Evolutionary conservation across 2,329 filamentous ascomycete genomes (phyloP).

Genomic region (Hypoxylon sp.): DNA sequence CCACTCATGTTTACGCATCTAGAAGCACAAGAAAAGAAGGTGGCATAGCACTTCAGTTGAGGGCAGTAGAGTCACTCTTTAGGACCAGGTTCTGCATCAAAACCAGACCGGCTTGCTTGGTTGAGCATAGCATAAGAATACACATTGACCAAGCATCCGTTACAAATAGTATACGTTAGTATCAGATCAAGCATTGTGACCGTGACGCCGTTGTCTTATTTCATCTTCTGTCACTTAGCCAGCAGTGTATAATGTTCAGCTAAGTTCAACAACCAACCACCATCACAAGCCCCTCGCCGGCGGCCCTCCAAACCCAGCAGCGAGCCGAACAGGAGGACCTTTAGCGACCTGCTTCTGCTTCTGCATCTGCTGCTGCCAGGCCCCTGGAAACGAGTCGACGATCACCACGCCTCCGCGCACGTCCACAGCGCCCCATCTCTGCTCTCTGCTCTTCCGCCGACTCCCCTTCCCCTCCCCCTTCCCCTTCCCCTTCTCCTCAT

Average conservation of each 20-base stretch:
- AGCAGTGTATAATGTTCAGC: not conserved
- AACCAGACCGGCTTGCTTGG: not conserved
- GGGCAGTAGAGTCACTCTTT: conserved; percentile 8
- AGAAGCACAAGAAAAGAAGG: not conserved
- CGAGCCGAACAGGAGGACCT: conserved; percentile 40
- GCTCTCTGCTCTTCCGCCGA: conserved; percentile 54
- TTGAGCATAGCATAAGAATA: not conserved
- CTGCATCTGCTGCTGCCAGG: conserved; percentile 3
- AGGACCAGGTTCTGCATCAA: not conserved
- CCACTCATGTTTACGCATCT: conserved; percentile 6
- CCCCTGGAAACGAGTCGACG: conserved; percentile 49
- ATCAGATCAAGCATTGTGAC: not conserved
- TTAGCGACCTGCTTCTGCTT: not conserved
- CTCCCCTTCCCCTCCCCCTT: conserved; percentile 18
- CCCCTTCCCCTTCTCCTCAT: not conserved
- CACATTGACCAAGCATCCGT: not conserved
- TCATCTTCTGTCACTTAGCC: not conserved
- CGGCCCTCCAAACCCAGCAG: conserved; percentile 48
- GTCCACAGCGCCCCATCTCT: conserved; percentile 61
- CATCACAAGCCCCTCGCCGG: conserved; percentile 13
- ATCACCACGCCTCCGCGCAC: conserved; percentile 50
- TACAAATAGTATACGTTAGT: not conserved
- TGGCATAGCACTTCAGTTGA: not conserved
- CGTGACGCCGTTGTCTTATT: not conserved
- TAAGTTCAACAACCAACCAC: not conserved